Evolutionary conservation across 176 grass and related monocot species (phyloP), one percentile per base, ranked within the genome.

Genomic region (Canna indica): DNA sequence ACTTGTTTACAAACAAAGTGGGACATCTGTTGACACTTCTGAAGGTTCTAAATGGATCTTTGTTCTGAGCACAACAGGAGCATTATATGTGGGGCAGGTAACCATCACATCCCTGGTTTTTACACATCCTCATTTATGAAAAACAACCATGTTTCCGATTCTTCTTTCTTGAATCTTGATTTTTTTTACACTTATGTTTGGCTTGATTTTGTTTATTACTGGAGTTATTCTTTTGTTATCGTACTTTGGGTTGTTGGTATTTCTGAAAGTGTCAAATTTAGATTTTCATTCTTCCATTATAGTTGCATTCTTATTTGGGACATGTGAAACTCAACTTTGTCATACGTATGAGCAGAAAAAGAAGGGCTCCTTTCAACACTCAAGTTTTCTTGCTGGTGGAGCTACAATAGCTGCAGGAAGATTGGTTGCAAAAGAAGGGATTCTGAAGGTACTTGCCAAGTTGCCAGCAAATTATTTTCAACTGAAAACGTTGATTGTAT

Each of bases 71-170:
- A 70, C 90, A 9, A 84, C 80, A 31, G 94, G 79, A 46, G 69
- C 65, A 14, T 70, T 99, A 6, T 99, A 94, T 68, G 84, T 99
- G 67, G 95, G 95, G 3, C 77, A 94, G 90, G 95, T 99, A 80
- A 62, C 83, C 52, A n/a, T 13, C 74, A 33, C 1, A 47, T 87
- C 58, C 54, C 59, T 38, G 3, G 71, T 77, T 33, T 35, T 4
- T 11, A 32, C 1, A 36, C 39, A 24, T 24, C 39, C 8, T 66
- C 7, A 38, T 41, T 66, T 29, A 11, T 39, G 35, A 66, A 38
- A 39, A 17, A 38, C 13, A 17, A 17, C 1, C 59, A 0, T 24
- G 38, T 66, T 17, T 62, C 5, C 20, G 60, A 13, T 36, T 9
- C 11, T 22, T 66, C 24, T 13, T 38, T 10, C 26, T 18, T n/a